These are phyloP conservation scores for Mucor velutinosus DNA, from an alignment of 371 early-diverging fungal species.

Conservation along the genomic window DNA sequence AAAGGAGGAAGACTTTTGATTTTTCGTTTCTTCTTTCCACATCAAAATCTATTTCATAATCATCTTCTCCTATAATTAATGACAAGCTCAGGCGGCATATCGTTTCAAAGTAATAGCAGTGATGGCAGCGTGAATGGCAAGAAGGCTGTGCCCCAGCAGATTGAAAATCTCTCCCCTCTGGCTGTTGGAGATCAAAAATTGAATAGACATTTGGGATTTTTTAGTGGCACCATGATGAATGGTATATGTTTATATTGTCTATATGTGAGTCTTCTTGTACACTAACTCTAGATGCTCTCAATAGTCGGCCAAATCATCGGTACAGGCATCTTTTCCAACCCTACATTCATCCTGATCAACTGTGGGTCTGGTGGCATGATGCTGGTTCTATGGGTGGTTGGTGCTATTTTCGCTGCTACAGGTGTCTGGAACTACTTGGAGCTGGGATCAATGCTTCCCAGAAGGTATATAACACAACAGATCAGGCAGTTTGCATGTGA, in stretches of 20 bases:
- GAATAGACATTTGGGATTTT: slow-evolving; percentile 23
- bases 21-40: background rate
- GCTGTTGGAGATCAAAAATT: slow-evolving; percentile 33
- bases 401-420: slow-evolving; percentile 28
- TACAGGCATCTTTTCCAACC: slow-evolving; percentile 42
- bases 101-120: background rate
- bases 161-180: slow-evolving; percentile 19
- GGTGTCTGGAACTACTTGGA: slow-evolving; percentile 37
- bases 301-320: slow-evolving; percentile 34
- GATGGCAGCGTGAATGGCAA: background rate
- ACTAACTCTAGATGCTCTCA: background rate
- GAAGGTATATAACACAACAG: slow-evolving; percentile 2
- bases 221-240: slow-evolving; percentile 33
- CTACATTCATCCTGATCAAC: slow-evolving; percentile 24
- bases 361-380: slow-evolving; percentile 44
- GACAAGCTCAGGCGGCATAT: background rate
- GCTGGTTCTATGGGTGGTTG: slow-evolving; percentile 31
- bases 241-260: slow-evolving; percentile 2
- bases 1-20: background rate
- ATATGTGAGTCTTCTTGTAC: background rate
- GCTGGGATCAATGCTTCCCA: slow-evolving; percentile 30
- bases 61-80: background rate
- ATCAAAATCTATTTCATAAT: too few species aligned
- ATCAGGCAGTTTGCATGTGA: background rate
- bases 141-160: slow-evolving; percentile 14